A percentile compares a stretch with the other conserved stretches of the same genome.
These are phyloP conservation scores for Panellus pusillus DNA, from an alignment of 768 basidiomycete species.

Conservation along the genomic window DNA sequence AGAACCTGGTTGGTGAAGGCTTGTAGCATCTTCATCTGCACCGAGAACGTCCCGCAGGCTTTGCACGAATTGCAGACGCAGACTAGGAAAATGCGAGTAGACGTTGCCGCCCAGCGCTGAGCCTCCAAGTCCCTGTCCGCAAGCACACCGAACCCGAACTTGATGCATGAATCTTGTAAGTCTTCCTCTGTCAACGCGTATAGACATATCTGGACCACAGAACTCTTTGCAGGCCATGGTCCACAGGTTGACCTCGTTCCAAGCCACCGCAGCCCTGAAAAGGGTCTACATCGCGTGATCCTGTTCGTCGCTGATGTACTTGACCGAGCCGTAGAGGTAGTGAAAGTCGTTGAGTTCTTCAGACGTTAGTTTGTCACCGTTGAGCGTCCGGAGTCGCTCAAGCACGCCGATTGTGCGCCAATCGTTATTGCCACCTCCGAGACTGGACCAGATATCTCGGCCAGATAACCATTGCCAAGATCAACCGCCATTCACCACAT, in stretches of 20 bases:
- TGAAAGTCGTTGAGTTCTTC: conserved; percentile 2
- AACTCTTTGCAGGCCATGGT: not conserved
- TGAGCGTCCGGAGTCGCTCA: not conserved
- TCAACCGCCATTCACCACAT: no score
- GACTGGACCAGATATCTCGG: conserved; percentile 16
- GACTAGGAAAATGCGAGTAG: not conserved
- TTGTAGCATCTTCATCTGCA: not conserved
- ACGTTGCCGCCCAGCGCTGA: not conserved
- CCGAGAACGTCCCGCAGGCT: not conserved
- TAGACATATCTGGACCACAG: conserved; percentile 1
- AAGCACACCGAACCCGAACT: conserved; percentile 1
- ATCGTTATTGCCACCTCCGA: conserved; percentile 7
- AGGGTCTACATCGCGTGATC: not conserved
- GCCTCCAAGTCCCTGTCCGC: not conserved
- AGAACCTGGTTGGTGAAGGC: conserved; percentile 1
- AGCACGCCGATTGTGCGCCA: not conserved
- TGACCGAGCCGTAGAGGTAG: not conserved
- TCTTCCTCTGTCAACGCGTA: conserved; percentile 2
- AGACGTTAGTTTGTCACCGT: not conserved
- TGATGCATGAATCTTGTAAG: not conserved
- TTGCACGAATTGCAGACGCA: conserved; percentile 3
- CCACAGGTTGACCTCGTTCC: not conserved
- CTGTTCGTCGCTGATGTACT: conserved; percentile 1
- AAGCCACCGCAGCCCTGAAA: not conserved
- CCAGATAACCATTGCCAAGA: conserved; percentile 29